Base-by-base conservation (phyloP, 495 filamentous ascomycete genomes). In the Xylaria intraflava region DNA sequence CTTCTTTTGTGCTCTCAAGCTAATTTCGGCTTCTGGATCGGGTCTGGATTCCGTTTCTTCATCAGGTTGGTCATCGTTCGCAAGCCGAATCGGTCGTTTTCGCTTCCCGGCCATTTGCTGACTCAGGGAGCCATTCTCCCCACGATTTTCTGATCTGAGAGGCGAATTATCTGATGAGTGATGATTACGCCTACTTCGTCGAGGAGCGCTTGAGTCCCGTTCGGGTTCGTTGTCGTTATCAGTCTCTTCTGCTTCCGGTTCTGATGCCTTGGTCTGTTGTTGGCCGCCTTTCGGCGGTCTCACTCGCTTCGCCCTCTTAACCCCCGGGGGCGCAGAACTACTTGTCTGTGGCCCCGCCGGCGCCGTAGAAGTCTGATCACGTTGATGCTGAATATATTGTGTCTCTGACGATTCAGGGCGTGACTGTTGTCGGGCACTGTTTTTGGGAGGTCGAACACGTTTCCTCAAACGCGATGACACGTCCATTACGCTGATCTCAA, bases 211-310 rank as follows among this genome's bases (percentile, higher is more conserved):
- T 2, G 64, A 64, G 26, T 66, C 48, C 1, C 38, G 58, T 29
- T 66, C 64, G n/a, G 64, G 57, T 49, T 62, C 62, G 16, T 65
- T 58, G 46, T 61, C 60, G 30, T 69, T 60, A 23, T 62, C 55
- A 19, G 58, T 53, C 29, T 62, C 59, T 11, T 53, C 58, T 33
- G 58, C 61, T 47, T 45, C 55, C 2, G 14, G 27, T 19, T 53
- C 29, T 3, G 41, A 29, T 43, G 42, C 53, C 42, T 55, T 68
- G 3, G 57, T 33, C 22, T 46, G 57, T 7, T 55, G 50, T 7
- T 55, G 50, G 8, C 47, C 62, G n/a, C 51, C 57, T 38, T 61
- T 69, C 51, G 30, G 62, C 0, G 54, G 58, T 35, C 54, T 39
- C n/a, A 46, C 57, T 44, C 57, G 46, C 43, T 46, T 59, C 8